phyloP scores from a whole-genome alignment of 2,329 filamentous ascomycete species.

The Nannizziopsis barbatae region DNA sequence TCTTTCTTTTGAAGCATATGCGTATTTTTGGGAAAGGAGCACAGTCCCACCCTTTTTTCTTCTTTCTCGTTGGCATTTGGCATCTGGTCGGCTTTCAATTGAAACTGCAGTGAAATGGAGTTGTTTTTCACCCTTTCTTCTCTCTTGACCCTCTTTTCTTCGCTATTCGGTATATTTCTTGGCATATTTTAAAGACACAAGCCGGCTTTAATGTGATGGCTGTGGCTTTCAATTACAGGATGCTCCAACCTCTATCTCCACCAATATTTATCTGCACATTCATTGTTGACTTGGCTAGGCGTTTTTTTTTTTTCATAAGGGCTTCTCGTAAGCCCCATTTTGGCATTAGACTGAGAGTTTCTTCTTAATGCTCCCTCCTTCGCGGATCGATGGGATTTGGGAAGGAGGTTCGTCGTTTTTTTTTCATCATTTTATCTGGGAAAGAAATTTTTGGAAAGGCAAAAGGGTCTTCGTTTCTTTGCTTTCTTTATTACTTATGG shows the following conservation, averaged over 20 bases:
- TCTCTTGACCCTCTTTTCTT: too few species aligned
- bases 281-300: neutral
- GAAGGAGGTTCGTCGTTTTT: too few species aligned
- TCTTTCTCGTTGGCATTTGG: neutral
- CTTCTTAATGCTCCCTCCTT: neutral
- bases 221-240: too few species aligned
- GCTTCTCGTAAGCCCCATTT: neutral
- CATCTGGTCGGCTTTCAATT: conserved; percentile 2
- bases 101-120: neutral
- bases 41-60: conserved; percentile 1
- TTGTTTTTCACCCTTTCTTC: neutral
- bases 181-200: too few species aligned
- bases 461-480: too few species aligned
- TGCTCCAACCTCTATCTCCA: neutral
- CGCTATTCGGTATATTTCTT: too few species aligned
- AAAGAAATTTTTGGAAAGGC: too few species aligned
- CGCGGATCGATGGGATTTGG: too few species aligned
- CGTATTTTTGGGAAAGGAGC: neutral
- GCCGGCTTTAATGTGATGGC: too few species aligned
- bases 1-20: neutral
- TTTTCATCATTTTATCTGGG: too few species aligned
- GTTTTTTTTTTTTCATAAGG: neutral
- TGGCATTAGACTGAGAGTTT: conserved; percentile 7
- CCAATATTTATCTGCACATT: neutral
- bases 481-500: too few species aligned